Evolutionary conservation across 495 filamentous ascomycete genomes (phyloP).

Genomic region (Ascobolus immersus): DNA sequence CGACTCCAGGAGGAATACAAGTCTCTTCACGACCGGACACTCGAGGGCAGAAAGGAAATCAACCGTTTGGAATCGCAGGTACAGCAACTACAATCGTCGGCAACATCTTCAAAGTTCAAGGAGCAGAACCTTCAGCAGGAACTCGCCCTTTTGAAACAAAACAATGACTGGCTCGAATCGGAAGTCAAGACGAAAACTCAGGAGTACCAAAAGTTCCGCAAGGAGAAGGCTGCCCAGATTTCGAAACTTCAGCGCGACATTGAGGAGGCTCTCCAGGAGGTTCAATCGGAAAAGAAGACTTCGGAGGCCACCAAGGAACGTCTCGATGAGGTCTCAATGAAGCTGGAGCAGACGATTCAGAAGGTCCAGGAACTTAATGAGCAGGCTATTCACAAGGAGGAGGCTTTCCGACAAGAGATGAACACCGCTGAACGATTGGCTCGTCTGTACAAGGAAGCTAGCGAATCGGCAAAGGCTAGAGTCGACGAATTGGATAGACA

Average conservation of each 20-base stretch:
- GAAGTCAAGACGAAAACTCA: constrained; percentile 71
- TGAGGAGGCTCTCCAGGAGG: constrained; percentile 50
- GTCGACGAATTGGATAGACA: constrained; percentile 56
- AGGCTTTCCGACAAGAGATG: constrained; percentile 59
- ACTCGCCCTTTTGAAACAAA: constrained; percentile 56
- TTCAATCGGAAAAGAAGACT: constrained; percentile 51
- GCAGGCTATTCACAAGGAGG: constrained; percentile 45
- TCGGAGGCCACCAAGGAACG: constrained; percentile 57
- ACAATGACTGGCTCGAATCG: constrained; percentile 72
- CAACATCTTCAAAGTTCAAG: constrained; percentile 54
- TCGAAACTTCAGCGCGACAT: constrained; percentile 66
- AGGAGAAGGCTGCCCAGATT: constrained; percentile 74
- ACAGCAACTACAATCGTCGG: constrained; percentile 52
- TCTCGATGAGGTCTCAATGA: constrained; percentile 59
- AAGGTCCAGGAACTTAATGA: constrained; percentile 69
- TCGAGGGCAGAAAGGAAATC: constrained; percentile 57
- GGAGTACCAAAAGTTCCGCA: constrained; percentile 72
- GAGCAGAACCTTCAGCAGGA: constrained; percentile 76
- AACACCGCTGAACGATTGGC: constrained; percentile 56
- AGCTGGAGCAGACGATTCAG: constrained; percentile 55
- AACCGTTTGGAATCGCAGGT: constrained; percentile 53
- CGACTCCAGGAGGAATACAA: constrained; percentile 63
- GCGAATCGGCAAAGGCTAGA: constrained; percentile 50
- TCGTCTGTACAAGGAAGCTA: constrained; percentile 60
- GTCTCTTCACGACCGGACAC: constrained; percentile 60